Percentiles rank a stretch among this genome's conserved stretches.
Conservation (phyloP, 2,329 filamentous ascomycete species). For the Diplodia sapinea region DNA sequence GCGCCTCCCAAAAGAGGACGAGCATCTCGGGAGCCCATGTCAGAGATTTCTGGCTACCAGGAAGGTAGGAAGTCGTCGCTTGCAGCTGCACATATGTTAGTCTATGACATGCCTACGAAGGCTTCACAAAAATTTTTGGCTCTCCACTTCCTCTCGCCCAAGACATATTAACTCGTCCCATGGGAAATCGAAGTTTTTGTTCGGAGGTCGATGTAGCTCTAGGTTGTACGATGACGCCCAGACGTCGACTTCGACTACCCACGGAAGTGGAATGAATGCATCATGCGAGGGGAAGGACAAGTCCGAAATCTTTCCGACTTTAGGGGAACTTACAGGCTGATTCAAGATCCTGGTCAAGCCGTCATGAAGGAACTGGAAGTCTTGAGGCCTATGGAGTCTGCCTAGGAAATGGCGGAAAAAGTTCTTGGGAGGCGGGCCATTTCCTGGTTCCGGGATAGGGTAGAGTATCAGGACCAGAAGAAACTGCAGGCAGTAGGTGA, state of each 20-base stretch:
- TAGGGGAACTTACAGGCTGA: conserved; percentile 65
- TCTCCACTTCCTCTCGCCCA: too few relatives aligned
- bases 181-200: too few relatives aligned
- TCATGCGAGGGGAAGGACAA: too few relatives aligned
- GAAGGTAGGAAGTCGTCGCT: conserved; percentile 85
- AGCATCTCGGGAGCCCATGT: conserved; percentile 95
- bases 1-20: conserved; percentile 95
- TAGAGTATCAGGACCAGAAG: conserved; percentile 86
- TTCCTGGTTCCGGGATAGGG: conserved; percentile 78
- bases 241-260: too few relatives aligned
- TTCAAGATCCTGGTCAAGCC: conserved; percentile 92
- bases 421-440: conserved; percentile 75
- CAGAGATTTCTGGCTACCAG: conserved; percentile 77
- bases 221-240: too few relatives aligned
- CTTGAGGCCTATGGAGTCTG: conserved; percentile 86
- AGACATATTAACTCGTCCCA: too few relatives aligned
- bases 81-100: conserved; percentile 63
- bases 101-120: too few relatives aligned
- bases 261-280: too few relatives aligned
- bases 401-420: conserved; percentile 93
- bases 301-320: too few relatives aligned
- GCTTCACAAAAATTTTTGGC: too few relatives aligned
- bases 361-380: conserved; percentile 96
- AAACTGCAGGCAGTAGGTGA: conserved; percentile 90
- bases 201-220: too few relatives aligned